Base-by-base conservation (phyloP, 129 eudicot species). In the Escallonia rubra region DNA sequence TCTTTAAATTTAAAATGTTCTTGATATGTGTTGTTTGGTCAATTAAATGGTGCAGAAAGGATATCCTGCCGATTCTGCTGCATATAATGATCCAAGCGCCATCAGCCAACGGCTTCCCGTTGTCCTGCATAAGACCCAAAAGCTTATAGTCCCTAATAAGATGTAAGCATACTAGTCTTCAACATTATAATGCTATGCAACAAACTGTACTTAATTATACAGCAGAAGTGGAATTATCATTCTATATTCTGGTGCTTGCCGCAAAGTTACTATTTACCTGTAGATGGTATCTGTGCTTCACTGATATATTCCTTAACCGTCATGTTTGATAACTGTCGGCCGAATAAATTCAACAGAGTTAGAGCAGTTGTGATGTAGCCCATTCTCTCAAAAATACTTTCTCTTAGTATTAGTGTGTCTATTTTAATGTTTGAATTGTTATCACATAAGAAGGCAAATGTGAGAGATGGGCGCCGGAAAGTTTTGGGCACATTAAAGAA, bases 101-200 rank as follows among this genome's bases (percentile, higher is more conserved):
- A 93, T 89, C 80, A 72, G 83, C 64, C 92, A 89, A 69, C 84
- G 90, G 87, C 99, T 93, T 61, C 92, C 95, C 0, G 55, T 89
- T 72, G 66, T 87, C 72, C 76, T 82, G 85, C 92, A 82, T 59
- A 89, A 81, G 82, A 86, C 91, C 69, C 84, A 92, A 78, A 92
- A 88, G 87, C 98, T 88, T 66, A 67, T 57, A 59, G 16, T 88
- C 70, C 68, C 75, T 58, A 78, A 64, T 57, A 80, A 62, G 55
- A 59, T 74, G 78, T 84, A 86, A 76, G 87, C 81, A 81, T 57
- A 58, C 46, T 58, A 68, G 61, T 61, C 67, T 71, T 65, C 6
- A 45, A 64, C 16, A 52, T 65, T 14, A 61, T 59, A 40, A 53
- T 61, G 48, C 49, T 63, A 62, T 76, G 68, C 39, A 59, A 53